Base-by-base conservation (phyloP, 2,329 filamentous ascomycete species). In the Monosporascus sp. region DNA sequence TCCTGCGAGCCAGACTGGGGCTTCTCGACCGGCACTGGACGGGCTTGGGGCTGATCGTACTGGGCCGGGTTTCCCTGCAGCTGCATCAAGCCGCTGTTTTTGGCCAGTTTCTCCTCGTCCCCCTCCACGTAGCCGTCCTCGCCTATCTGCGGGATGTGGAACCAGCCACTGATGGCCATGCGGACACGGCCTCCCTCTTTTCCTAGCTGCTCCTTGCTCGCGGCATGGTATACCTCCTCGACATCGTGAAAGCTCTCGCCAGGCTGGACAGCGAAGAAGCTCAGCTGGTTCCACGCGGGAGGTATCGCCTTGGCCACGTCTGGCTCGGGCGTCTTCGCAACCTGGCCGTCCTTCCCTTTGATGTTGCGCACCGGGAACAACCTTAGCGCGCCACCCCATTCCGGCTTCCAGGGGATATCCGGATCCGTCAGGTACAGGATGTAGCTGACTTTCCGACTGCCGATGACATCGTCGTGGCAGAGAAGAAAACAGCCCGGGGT, bases 191-290 rank as follows among this genome's bases (percentile, higher is more conserved):
- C 87, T 18, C 87, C 87, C 54, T 92, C 82, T 70, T 79, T 83
- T 67, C 79, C 80, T 51, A 85, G 80, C 71, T 83, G 81, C 63
- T 75, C 80, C 67, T 75, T 77, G 55, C 68, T 78, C 58, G 74
- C 77, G 64, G 83, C 79, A 68, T 89, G 85, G 73, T 97, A 97
- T 5, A 99, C 94, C 73, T 99, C 94, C 74, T 97, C 93, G 52
- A 99, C 94, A 69, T 99, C 94, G 72, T 99, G 94, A 72, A 97
- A 99, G 70, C 93, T 97, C 79, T 96, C 87, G n/a, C 94, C 94
- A 0, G 94, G 94, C 74, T 97, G 91, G 7, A 99, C 95, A 18
- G 92, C 91, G 71, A 99, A 99, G 81, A 99, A 99, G 63, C 89
- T 94, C 55, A 99, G 80, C 75, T 99, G 94, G 71, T 97, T 97